Percentiles rank a stretch among this genome's conserved stretches.
Conservation (phyloP, 345 rosid species). For the Lagerstroemia speciosa region DNA sequence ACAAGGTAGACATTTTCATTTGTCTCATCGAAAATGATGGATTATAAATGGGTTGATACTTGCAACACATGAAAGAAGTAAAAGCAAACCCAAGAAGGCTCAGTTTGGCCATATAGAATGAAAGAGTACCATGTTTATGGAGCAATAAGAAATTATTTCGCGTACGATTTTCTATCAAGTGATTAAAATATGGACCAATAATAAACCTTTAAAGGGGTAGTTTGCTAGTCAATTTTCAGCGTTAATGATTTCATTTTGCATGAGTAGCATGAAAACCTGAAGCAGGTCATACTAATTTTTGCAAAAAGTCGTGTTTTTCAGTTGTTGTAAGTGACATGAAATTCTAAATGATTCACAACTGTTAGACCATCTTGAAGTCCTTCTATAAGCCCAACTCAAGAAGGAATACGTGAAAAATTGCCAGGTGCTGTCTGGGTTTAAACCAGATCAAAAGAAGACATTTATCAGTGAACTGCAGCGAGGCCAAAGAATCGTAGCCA, state of each 20-base stretch:
- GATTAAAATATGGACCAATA: not conserved
- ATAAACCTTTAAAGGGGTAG: not conserved
- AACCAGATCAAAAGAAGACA: constrained; percentile 71
- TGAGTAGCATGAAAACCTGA: not conserved
- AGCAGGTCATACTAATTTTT: not conserved
- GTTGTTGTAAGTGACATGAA: not conserved
- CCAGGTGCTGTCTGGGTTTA: constrained; percentile 75
- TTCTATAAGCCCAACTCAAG: not conserved
- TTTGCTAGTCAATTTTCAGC: not conserved
- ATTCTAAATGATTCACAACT: not conserved
- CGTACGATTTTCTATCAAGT: not conserved
- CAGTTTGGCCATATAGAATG: not conserved
- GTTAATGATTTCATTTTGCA: not conserved
- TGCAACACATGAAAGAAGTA: not conserved
- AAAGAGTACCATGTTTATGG: not conserved
- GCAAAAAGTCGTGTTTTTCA: not conserved
- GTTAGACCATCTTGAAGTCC: not conserved
- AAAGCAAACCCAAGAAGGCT: not conserved
- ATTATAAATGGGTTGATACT: not conserved
- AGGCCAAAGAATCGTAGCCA: constrained; percentile 65
- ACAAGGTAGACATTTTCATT: constrained; percentile 34
- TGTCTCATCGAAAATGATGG: not conserved
- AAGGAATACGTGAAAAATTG: not conserved
- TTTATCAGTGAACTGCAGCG: constrained; percentile 68
- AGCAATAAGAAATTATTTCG: not conserved